phyloP scores from a whole-genome alignment of 2,329 filamentous ascomycete genomes.

The Pseudogymnoascus sp. region DNA sequence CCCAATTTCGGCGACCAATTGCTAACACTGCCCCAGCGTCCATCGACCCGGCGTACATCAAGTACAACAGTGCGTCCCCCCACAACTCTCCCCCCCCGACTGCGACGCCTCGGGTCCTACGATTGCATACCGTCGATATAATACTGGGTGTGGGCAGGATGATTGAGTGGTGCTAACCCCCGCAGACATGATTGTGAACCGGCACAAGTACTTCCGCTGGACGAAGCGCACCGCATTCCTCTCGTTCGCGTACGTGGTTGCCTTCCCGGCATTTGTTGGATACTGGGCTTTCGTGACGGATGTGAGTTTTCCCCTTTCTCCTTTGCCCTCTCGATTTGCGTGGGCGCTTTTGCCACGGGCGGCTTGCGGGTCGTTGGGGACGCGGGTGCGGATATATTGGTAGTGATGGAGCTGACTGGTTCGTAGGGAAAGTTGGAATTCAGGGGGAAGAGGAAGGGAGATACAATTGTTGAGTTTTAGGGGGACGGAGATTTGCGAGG shows the following conservation, averaged over 20 bases:
- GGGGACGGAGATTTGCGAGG: neutral
- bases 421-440: conserved; percentile 77
- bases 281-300: conserved; percentile 75
- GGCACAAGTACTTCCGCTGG: conserved; percentile 95
- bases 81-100: conserved; percentile 13
- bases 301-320: conserved; percentile 53
- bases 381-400: neutral
- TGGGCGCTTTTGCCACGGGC: too few species aligned
- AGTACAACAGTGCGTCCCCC: conserved; percentile 44
- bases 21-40: conserved; percentile 11
- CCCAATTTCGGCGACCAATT: neutral
- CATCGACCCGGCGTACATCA: conserved; percentile 49
- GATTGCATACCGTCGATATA: neutral
- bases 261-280: conserved; percentile 65
- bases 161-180: conserved; percentile 19
- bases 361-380: neutral
- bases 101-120: neutral
- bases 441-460: conserved; percentile 81
- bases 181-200: conserved; percentile 73
- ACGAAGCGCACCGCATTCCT: conserved; percentile 75
- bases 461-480: conserved; percentile 75
- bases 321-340: neutral
- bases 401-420: conserved; percentile 17
- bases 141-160: conserved; percentile 8
- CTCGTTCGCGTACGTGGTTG: conserved; percentile 67